phyloP scores from a whole-genome alignment of 352 stramenopile species.

The Phytophthora cactorum region DNA sequence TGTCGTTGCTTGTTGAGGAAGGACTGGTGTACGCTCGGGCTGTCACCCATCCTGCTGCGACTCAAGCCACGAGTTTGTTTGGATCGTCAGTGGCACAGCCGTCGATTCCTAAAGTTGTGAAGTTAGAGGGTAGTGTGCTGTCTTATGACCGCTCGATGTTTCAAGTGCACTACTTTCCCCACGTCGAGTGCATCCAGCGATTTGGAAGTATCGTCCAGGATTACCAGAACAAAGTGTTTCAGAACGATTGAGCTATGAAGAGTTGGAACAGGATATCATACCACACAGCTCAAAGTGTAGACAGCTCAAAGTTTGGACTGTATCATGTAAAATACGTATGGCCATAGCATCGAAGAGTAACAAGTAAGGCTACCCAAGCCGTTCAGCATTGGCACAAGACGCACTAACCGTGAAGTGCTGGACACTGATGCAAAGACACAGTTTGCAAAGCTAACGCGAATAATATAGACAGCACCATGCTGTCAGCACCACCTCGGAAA shows the following conservation, averaged over 20 bases:
- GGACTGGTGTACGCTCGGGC: constrained; percentile 71
- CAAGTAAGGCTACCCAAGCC: background rate
- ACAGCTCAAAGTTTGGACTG: constrained; percentile 7
- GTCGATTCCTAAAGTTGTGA: constrained; percentile 40
- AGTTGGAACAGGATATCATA: no score
- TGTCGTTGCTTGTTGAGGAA: constrained; percentile 75
- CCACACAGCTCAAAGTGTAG: background rate
- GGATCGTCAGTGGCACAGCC: constrained; percentile 16
- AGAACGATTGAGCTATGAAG: constrained; percentile 17
- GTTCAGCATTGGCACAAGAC: no score
- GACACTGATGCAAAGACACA: background rate
- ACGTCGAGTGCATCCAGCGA: constrained; percentile 80
- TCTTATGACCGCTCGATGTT: constrained; percentile 54
- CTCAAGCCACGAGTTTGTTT: constrained; percentile 40
- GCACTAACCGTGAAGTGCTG: no score
- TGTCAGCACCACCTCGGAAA: no score
- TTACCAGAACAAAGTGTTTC: constrained; percentile 61
- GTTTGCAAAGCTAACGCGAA: background rate
- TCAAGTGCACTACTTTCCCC: constrained; percentile 77
- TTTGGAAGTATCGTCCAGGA: constrained; percentile 82
- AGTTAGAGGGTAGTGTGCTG: constrained; percentile 50
- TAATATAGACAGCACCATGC: constrained; percentile 1
- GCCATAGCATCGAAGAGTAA: background rate
- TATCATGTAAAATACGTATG: constrained; percentile 6
- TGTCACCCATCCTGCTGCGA: constrained; percentile 10